A percentile compares a stretch with the other conserved stretches of the same genome.
phyloP scores from a whole-genome alignment of 169 alveolate species.

The Cryptosporidium sp. region DNA sequence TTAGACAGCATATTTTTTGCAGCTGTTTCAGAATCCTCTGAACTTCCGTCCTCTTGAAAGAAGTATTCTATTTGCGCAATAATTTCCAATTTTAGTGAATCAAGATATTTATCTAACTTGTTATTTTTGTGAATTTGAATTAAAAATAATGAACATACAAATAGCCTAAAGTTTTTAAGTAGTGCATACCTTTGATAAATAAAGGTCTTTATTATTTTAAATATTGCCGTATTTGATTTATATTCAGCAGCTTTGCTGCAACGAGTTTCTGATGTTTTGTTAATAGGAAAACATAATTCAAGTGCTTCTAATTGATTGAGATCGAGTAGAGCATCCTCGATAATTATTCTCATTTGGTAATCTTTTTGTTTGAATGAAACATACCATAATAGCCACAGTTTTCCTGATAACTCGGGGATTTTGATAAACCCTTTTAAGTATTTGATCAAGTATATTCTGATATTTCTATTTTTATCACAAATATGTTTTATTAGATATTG shows the following conservation, averaged over 20 bases:
- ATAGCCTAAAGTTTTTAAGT: conserved; percentile 8
- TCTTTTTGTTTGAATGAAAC: conserved; percentile 47
- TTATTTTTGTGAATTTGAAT: not conserved
- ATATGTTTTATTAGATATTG: conserved; percentile 16
- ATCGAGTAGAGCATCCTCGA: conserved; percentile 37
- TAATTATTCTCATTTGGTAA: conserved; percentile 10
- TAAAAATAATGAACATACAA: not conserved
- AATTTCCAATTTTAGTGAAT: not conserved
- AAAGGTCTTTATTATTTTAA: conserved; percentile 33
- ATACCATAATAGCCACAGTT: conserved; percentile 45
- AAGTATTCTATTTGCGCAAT: not conserved
- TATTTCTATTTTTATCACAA: conserved; percentile 44
- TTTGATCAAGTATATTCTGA: conserved; percentile 15
- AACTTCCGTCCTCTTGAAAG: not conserved
- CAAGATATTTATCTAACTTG: not conserved
- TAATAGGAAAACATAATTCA: not conserved
- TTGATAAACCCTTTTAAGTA: not conserved
- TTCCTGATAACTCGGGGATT: conserved; percentile 16
- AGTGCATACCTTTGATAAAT: conserved; percentile 14
- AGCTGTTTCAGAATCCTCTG: not conserved
- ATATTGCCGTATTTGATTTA: conserved; percentile 13
- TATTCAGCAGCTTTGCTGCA: not conserved
- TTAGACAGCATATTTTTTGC: not conserved
- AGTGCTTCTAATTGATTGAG: conserved; percentile 21
- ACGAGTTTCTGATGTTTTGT: not conserved